These are phyloP conservation scores for Ascosphaera apis DNA, from an alignment of 2,329 filamentous ascomycete genomes.

Conservation along the genomic window DNA sequence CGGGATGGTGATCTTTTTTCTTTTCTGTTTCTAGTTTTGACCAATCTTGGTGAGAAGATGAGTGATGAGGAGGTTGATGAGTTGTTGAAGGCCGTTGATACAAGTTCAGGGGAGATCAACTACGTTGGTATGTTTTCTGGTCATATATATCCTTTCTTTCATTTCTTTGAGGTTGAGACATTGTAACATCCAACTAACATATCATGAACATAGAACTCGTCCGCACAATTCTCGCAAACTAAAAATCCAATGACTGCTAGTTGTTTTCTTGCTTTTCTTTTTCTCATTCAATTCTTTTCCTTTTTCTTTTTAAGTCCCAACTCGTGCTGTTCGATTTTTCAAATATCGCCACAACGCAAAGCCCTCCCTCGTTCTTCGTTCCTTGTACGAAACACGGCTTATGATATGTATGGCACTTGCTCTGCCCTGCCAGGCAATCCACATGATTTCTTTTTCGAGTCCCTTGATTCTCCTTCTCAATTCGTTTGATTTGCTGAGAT, in stretches of 20 bases:
- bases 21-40: constrained; percentile 38
- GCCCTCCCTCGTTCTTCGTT: no score
- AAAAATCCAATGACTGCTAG: constrained; percentile 14
- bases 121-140: constrained; percentile 50
- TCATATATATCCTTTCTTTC: not conserved
- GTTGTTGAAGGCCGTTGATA: constrained; percentile 93
- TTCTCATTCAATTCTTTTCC: constrained; percentile 3
- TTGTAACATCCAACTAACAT: constrained; percentile 6
- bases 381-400: no score
- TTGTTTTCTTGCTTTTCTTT: constrained; percentile 4
- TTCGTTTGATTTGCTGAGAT: no score
- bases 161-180: not conserved
- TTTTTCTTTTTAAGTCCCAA: no score
- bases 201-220: constrained; percentile 40
- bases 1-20: not conserved
- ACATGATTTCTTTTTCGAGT: no score
- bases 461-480: no score
- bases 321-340: no score
- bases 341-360: no score
- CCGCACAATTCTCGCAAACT: constrained; percentile 70
- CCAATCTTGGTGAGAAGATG: constrained; percentile 98
- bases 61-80: constrained; percentile 96
- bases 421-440: no score
- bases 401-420: no score
- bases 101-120: constrained; percentile 88